These are phyloP conservation scores for Pseudogymnoascus pannorum DNA, from an alignment of 2,329 filamentous ascomycete species.

Conservation along the genomic window DNA sequence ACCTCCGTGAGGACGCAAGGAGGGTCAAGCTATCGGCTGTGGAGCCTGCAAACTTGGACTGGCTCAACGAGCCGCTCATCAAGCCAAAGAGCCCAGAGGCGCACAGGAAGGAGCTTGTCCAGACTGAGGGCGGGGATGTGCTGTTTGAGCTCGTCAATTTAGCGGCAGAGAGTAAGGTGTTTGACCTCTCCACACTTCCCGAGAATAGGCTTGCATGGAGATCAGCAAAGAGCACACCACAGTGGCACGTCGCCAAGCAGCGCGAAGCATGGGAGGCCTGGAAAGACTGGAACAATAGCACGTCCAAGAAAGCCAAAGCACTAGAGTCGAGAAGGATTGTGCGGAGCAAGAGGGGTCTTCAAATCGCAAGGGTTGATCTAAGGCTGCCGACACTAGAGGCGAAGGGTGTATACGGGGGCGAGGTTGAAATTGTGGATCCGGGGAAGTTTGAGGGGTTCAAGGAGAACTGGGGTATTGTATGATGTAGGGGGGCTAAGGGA, in stretches of 20 bases:
- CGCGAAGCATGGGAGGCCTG: conserved; percentile 58
- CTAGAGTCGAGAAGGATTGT: conserved; percentile 26
- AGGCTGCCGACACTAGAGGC: conserved; percentile 22
- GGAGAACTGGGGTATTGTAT: conserved; percentile 19
- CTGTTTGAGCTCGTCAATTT: conserved; percentile 59
- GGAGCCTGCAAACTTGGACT: conserved; percentile 50
- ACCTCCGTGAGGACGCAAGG: conserved; percentile 59
- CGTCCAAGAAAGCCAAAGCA: conserved; percentile 45
- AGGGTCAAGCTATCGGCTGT: conserved; percentile 44
- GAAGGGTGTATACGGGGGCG: conserved; percentile 21
- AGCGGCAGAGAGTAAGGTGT: conserved; percentile 47
- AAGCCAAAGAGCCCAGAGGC: conserved; percentile 36
- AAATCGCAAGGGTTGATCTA: conserved; percentile 22
- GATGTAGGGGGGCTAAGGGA: conserved; percentile 22
- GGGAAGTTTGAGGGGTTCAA: conserved; percentile 27
- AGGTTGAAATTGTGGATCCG: conserved; percentile 26
- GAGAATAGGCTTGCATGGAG: conserved; percentile 59
- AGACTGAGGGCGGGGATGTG: conserved; percentile 55
- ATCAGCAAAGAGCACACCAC: conserved; percentile 54
- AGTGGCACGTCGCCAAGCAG: conserved; percentile 59
- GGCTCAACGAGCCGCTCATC: conserved; percentile 57
- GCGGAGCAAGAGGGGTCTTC: conserved; percentile 15
- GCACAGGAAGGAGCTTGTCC: conserved; percentile 44
- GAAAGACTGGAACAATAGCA: conserved; percentile 49
- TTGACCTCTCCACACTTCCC: conserved; percentile 50